Percentiles rank a stretch among this genome's conserved stretches.
Conservation (phyloP, 805 yeast genomes). For the Ogataea corticis region DNA sequence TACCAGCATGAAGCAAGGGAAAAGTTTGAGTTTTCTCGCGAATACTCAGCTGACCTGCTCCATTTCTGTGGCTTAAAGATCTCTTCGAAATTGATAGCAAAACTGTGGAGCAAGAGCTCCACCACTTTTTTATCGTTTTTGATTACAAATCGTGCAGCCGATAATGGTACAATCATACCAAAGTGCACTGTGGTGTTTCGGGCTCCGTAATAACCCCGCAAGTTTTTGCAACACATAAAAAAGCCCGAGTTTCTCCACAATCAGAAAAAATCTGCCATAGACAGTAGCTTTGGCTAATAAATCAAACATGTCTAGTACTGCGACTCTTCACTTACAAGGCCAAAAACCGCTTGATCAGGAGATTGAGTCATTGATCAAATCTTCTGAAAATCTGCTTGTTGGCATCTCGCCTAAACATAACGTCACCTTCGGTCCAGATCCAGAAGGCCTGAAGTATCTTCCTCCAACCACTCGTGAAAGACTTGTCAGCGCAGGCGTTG, state of each 20-base stretch:
- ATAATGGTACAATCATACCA: too few species aligned
- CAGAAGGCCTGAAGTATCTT: constrained; percentile 26
- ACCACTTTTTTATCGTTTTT: too few species aligned
- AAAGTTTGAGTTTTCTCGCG: too few species aligned
- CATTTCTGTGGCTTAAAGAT: not conserved
- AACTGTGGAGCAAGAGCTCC: too few species aligned
- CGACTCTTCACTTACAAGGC: constrained; percentile 5
- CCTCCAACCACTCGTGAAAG: constrained; percentile 31
- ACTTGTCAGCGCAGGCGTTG: constrained; percentile 37
- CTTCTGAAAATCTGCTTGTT: constrained; percentile 7
- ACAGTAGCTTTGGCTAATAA: not conserved
- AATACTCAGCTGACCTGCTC: too few species aligned
- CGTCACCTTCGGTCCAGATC: constrained; percentile 15
- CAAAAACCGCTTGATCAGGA: constrained; percentile 17
- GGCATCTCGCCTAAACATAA: constrained; percentile 2
- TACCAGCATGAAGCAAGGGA: too few species aligned
- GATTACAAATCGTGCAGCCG: too few species aligned
- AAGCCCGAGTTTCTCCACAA: not conserved
- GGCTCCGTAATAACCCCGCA: too few species aligned
- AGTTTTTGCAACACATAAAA: too few species aligned
- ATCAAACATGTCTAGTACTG: not conserved
- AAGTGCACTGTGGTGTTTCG: too few species aligned
- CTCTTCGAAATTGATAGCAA: not conserved
- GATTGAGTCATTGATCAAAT: constrained; percentile 20
- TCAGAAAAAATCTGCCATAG: too few species aligned